Conservation (phyloP, 768 basidiomycete genomes). For the Psilocybe subaeruginosa region DNA sequence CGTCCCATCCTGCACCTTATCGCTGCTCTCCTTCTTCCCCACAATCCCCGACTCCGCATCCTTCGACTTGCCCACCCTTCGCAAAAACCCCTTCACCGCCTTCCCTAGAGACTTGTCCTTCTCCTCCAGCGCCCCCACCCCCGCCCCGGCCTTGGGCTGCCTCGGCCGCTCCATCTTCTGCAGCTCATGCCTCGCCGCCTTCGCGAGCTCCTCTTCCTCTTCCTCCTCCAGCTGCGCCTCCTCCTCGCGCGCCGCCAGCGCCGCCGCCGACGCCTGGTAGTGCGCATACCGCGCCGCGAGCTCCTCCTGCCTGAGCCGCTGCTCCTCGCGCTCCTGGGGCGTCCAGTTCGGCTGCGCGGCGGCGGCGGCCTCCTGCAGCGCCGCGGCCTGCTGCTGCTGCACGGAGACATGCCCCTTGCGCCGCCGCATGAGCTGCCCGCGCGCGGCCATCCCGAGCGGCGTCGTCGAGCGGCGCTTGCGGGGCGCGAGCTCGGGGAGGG, state of each 20-base stretch:
- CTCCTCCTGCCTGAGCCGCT: conserved; percentile 28
- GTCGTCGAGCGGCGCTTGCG: conserved; percentile 48
- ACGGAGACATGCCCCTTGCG: conserved; percentile 25
- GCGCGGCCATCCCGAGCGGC: conserved; percentile 60
- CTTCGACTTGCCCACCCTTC: conserved; percentile 37
- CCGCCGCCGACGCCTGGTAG: conserved; percentile 20
- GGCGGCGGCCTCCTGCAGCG: conserved; percentile 1
- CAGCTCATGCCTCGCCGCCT: conserved; percentile 15
- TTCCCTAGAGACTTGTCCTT: conserved; percentile 52
- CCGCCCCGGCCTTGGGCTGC: background rate
- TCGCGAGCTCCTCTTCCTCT: conserved; percentile 20
- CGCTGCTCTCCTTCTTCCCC: conserved; percentile 30
- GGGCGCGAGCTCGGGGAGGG: conserved; percentile 55
- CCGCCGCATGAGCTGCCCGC: conserved; percentile 41
- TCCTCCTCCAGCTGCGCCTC: conserved; percentile 36
- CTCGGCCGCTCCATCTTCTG: conserved; percentile 26
- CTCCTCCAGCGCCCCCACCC: conserved; percentile 25
- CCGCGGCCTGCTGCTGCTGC: conserved; percentile 1
- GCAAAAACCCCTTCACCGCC: conserved; percentile 58
- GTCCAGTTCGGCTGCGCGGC: conserved; percentile 37
- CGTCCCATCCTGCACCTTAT: conserved; percentile 13
- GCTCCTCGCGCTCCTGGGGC: conserved; percentile 39
- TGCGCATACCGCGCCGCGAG: conserved; percentile 27
- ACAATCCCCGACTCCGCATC: background rate
- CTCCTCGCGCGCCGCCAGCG: conserved; percentile 34